phyloP scores from a whole-genome alignment of 768 basidiomycete genomes.

The Candolleomyces aberdarensis region DNA sequence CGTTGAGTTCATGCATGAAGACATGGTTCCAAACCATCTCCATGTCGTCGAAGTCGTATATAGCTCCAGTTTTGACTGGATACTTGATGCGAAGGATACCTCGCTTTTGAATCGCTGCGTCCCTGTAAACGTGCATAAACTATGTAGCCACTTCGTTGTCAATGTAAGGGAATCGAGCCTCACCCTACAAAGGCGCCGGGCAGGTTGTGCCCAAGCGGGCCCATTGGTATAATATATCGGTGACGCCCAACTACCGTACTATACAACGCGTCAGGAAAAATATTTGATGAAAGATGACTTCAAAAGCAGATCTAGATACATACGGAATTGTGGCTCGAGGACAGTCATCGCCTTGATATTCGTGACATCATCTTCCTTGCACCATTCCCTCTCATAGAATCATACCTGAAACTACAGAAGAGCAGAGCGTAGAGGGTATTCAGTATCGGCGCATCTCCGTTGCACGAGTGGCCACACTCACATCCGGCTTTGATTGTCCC shows the following conservation, averaged over 20 bases:
- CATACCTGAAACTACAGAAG: neutral
- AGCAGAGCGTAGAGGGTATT: neutral
- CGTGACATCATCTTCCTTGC: neutral
- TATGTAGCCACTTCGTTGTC: constrained; percentile 12
- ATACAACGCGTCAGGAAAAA: too few species aligned
- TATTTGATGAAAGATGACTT: neutral
- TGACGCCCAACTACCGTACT: too few species aligned
- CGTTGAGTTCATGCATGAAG: constrained; percentile 63
- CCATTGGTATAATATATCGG: too few species aligned
- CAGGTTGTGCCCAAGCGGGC: too few species aligned
- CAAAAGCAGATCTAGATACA: neutral
- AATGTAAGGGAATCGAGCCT: too few species aligned
- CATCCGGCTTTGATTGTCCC: neutral
- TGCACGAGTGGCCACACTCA: neutral
- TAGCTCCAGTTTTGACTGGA: constrained; percentile 29
- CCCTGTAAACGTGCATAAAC: constrained; percentile 37
- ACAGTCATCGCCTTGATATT: neutral
- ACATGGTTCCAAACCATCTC: neutral
- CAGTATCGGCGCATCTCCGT: neutral
- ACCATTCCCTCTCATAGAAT: neutral
- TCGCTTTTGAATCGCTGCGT: constrained; percentile 87
- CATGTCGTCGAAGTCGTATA: constrained; percentile 3
- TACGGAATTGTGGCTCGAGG: neutral
- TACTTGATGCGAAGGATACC: constrained; percentile 85
- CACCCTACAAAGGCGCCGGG: too few species aligned